Percentiles rank a stretch among this genome's conserved stretches.
Conservation (phyloP, 768 basidiomycete genomes). For the Trametes sanguinea region DNA sequence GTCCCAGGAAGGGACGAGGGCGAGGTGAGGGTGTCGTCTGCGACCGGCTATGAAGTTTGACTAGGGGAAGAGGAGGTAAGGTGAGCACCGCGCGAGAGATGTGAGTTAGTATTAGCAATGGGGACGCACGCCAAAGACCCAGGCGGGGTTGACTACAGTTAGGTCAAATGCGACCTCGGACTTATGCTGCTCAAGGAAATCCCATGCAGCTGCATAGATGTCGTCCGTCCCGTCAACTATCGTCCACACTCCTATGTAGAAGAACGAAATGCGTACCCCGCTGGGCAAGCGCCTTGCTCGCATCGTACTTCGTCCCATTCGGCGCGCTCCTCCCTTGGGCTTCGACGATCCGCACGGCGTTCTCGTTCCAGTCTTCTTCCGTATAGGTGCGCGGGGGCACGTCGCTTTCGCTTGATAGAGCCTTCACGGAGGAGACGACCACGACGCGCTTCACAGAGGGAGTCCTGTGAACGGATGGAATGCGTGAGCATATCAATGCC, state of each 20-base stretch:
- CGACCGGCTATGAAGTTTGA: background rate
- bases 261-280: constrained; percentile 21
- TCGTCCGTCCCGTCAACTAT: too few relatives aligned
- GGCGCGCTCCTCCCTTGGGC: constrained; percentile 49
- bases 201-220: constrained; percentile 46
- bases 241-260: too few relatives aligned
- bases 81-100: background rate
- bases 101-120: background rate
- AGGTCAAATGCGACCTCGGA: constrained; percentile 30
- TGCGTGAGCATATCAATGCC: background rate
- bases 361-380: constrained; percentile 65
- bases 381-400: constrained; percentile 36
- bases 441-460: constrained; percentile 58
- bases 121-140: constrained; percentile 18
- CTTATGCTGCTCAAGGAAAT: constrained; percentile 46
- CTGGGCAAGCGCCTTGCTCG: constrained; percentile 61
- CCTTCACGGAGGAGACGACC: constrained; percentile 56
- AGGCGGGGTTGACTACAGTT: constrained; percentile 56
- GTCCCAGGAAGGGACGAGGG: background rate
- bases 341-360: constrained; percentile 44
- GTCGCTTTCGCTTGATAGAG: constrained; percentile 36
- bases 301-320: constrained; percentile 49
- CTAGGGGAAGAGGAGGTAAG: too few relatives aligned
- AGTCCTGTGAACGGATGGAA: background rate
- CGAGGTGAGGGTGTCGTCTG: background rate